Evolutionary conservation across 495 filamentous ascomycete genomes (phyloP).

Genomic region (Alectoria sarmentosa): DNA sequence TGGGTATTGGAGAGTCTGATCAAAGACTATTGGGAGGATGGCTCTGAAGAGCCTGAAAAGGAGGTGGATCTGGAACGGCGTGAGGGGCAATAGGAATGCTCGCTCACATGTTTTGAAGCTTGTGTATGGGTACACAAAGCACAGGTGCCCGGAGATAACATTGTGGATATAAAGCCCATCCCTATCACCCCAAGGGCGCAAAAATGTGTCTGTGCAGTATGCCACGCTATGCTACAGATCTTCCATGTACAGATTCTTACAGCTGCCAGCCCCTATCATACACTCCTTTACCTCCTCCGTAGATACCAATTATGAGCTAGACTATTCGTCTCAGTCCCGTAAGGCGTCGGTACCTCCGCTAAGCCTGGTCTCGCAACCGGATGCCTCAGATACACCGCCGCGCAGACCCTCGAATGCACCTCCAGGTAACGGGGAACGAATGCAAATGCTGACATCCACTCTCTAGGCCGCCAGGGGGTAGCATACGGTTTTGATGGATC

Average conservation of each 20-base stretch:
- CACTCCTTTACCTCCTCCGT: conserved; percentile 58
- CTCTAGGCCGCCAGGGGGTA: conserved; percentile 84
- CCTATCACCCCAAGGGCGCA: neutral
- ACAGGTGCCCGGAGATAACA: neutral
- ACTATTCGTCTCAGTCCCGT: conserved; percentile 52
- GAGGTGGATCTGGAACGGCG: neutral
- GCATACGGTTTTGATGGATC: conserved; percentile 76
- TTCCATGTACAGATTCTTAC: neutral
- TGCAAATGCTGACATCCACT: conserved; percentile 84
- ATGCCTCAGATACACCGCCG: conserved; percentile 90
- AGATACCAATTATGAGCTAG: conserved; percentile 93
- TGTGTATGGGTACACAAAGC: neutral
- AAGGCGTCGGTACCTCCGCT: conserved; percentile 88
- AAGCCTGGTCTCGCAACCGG: conserved; percentile 85
- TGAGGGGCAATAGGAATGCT: neutral
- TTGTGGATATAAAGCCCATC: neutral
- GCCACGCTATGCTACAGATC: neutral
- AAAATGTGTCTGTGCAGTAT: neutral
- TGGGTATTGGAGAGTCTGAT: conserved; percentile 21
- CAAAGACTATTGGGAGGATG: conserved; percentile 7
- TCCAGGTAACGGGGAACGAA: conserved; percentile 94
- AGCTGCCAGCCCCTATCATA: neutral
- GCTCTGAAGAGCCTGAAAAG: conserved; percentile 5
- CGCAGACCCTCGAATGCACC: conserved; percentile 93
- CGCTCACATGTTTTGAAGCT: neutral